Base-by-base conservation (phyloP, 306 rosid species). In the Oemleria cerasiformis region DNA sequence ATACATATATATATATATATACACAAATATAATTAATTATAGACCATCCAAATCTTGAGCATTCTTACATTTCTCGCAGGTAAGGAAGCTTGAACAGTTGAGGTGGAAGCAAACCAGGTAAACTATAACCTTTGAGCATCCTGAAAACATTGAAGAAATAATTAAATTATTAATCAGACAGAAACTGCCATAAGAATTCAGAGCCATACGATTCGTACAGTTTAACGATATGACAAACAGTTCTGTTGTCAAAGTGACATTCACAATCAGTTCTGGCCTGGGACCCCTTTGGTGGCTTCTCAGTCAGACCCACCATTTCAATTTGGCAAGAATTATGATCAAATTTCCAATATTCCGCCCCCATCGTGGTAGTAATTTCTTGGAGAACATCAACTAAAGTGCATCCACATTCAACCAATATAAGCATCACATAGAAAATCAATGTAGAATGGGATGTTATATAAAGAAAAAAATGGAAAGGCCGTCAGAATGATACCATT, bases 81-180 rank as follows among this genome's bases (percentile, higher is more conserved):
- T 75, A 43, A 47, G 55, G 75, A 41, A 80, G 80, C 23, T 58
- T 48, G 64, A 70, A 77, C n/a, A 80, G 74, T 42, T 80, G 65
- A 19, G 64, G 65, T 56, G 84, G 80, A 80, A 80, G 84, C 63
- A 23, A 34, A 54, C 84, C 80, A 6, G 70, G 62, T 10, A 80
- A 70, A 49, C 61, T 60, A 7, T 45, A 62, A 42, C 75, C 56
- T 42, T 75, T 80, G 40, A 80, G 10, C 19, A 21, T 15, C 34
- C 83, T 80, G 44, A 60, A 55, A 64, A 6, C 60, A 49, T 54
- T 8, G 8, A n/a, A 64, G 8, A 21, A 56, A 53, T 9, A 63
- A 38, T 9, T 54, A n/a, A 51, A 4, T 7, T 38, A 3, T 38
- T 34, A 38, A 62, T 5, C 7, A 7, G 12, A 48, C 0, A 40